A percentile compares a stretch with the other conserved stretches of the same genome.
Evolutionary conservation across 768 basidiomycete species (phyloP).

Genomic region (Tubosaeta brunneosetosa): DNA sequence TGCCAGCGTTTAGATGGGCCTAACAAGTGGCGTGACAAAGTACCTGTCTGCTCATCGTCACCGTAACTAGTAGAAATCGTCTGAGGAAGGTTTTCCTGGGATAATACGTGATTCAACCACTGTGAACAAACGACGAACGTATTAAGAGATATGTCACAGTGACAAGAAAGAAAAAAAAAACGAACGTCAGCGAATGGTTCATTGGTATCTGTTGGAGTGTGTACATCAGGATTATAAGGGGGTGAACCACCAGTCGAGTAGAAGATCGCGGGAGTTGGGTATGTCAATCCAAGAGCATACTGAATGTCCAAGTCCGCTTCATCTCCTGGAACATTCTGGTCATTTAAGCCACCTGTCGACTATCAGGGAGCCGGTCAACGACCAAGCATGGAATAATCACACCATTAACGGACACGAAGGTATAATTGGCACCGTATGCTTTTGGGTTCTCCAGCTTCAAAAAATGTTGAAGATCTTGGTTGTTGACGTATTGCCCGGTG

Average conservation of each 20-base stretch:
- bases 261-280: slow-evolving; percentile 55
- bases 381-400: not conserved
- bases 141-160: not conserved
- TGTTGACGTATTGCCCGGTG: slow-evolving; percentile 50
- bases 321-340: slow-evolving; percentile 52
- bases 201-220: slow-evolving; percentile 39
- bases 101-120: slow-evolving; percentile 61
- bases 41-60: slow-evolving; percentile 68
- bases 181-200: slow-evolving; percentile 46
- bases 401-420: slow-evolving; percentile 55
- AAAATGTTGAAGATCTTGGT: slow-evolving; percentile 48
- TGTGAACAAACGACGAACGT: slow-evolving; percentile 20
- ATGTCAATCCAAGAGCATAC: slow-evolving; percentile 60
- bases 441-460: slow-evolving; percentile 44
- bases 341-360: slow-evolving; percentile 52
- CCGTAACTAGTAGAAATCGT: slow-evolving; percentile 71
- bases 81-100: slow-evolving; percentile 44
- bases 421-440: slow-evolving; percentile 48
- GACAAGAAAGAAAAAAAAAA: not conserved
- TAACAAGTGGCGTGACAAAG: not conserved
- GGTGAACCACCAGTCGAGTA: slow-evolving; percentile 61
- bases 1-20: slow-evolving; percentile 14
- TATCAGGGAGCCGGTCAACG: slow-evolving; percentile 4
- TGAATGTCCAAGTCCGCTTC: slow-evolving; percentile 71
- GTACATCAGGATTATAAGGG: slow-evolving; percentile 48